Evolutionary conservation across 768 basidiomycete species (phyloP).

Genomic region (Tricholoma sp.): DNA sequence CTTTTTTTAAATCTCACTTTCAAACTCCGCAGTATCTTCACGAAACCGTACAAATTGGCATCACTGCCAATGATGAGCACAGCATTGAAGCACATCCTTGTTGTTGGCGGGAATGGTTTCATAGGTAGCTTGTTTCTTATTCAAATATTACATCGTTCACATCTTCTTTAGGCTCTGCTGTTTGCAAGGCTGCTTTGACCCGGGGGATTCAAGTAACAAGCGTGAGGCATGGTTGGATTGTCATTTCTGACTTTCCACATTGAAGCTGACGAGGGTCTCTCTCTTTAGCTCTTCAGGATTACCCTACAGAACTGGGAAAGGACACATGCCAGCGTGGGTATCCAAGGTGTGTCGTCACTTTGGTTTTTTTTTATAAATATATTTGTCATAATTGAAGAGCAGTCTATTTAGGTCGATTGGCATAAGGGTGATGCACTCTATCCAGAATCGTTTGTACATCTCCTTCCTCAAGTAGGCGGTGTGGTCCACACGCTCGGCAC

Average conservation of each 20-base stretch:
- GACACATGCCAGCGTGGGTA: constrained; percentile 85
- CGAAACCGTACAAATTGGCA: no score
- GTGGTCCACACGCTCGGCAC: constrained; percentile 95
- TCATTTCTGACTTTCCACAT: not conserved
- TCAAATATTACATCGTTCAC: not conserved
- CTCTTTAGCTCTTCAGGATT: constrained; percentile 70
- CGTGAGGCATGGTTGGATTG: constrained; percentile 55
- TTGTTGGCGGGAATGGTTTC: constrained; percentile 98
- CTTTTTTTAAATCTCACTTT: not conserved
- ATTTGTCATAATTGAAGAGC: constrained; percentile 3
- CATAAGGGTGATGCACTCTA: constrained; percentile 75
- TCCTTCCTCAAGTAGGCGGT: constrained; percentile 63
- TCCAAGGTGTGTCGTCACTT: constrained; percentile 47
- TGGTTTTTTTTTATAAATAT: constrained; percentile 6
- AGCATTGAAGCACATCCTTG: constrained; percentile 62
- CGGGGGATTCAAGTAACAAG: constrained; percentile 85
- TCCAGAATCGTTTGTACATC: constrained; percentile 63
- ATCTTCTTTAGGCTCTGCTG: constrained; percentile 69
- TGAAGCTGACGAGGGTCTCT: not conserved
- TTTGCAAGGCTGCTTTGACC: constrained; percentile 83
- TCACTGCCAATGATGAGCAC: constrained; percentile 25
- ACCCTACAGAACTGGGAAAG: constrained; percentile 84
- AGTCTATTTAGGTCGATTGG: constrained; percentile 72
- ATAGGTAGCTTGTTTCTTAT: constrained; percentile 50
- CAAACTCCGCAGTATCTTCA: not conserved